Percentiles rank a stretch among this genome's conserved stretches.
Evolutionary conservation across 129 eudicot species (phyloP).

Genomic region (Solidago caesia): DNA sequence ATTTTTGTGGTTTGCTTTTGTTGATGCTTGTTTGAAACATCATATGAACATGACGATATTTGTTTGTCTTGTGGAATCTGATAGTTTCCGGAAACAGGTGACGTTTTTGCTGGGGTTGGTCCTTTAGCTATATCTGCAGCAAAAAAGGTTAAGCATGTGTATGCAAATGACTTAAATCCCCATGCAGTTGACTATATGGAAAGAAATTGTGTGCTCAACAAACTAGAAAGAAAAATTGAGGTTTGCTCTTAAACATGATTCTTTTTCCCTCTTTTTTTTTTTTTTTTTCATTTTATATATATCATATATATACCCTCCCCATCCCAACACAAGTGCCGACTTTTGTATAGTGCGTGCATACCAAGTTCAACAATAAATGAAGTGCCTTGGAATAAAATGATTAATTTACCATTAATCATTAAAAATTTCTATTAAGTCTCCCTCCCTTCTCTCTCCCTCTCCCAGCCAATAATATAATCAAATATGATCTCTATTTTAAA

Average conservation of each 20-base stretch:
- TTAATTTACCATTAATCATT: slow-evolving; percentile 5
- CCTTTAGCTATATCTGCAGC: slow-evolving; percentile 90
- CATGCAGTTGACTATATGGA: slow-evolving; percentile 77
- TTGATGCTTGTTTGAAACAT: slow-evolving; percentile 6
- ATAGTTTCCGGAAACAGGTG: slow-evolving; percentile 55
- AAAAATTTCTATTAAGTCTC: not conserved
- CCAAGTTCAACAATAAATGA: not conserved
- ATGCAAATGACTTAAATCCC: slow-evolving; percentile 95
- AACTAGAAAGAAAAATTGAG: slow-evolving; percentile 86
- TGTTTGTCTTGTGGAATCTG: slow-evolving; percentile 20
- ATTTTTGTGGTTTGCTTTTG: not conserved
- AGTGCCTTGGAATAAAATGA: not conserved
- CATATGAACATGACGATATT: slow-evolving; percentile 18
- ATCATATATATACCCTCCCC: not conserved
- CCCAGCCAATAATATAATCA: too few species aligned
- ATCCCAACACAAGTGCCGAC: not conserved
- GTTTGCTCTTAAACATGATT: slow-evolving; percentile 32
- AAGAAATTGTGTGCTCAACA: slow-evolving; percentile 78
- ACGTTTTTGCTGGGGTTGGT: slow-evolving; percentile 97
- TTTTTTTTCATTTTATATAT: slow-evolving; percentile 3
- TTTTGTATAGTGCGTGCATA: not conserved
- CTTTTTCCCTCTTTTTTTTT: not conserved
- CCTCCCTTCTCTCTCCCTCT: too few species aligned
- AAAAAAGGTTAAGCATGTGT: slow-evolving; percentile 73
- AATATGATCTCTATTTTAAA: too few species aligned